These are phyloP conservation scores for Viola odorata DNA, from an alignment of 345 rosid genomes.

Conservation along the genomic window DNA sequence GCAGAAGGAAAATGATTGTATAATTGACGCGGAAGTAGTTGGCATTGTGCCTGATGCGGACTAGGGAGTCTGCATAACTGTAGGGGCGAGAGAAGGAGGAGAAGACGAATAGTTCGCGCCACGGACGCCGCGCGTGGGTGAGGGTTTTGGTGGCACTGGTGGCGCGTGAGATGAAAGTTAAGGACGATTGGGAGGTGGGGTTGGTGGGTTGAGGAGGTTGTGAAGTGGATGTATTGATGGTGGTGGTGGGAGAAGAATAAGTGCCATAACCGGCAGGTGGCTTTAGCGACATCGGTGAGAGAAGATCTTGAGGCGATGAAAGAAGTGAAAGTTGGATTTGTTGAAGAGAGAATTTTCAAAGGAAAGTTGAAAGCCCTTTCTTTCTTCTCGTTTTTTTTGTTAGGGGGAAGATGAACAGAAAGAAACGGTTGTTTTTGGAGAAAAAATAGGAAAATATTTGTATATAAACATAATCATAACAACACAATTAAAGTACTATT, in stretches of 20 bases:
- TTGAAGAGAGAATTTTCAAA: neutral
- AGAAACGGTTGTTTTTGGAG: too few relatives aligned
- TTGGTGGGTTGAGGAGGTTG: conserved; percentile 15
- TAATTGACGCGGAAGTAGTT: conserved; percentile 73
- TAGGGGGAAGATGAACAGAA: neutral
- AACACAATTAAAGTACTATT: too few relatives aligned
- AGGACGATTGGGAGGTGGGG: conserved; percentile 19
- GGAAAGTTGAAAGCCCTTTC: neutral
- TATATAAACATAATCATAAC: too few relatives aligned
- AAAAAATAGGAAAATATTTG: too few relatives aligned
- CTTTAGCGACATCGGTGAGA: conserved; percentile 22
- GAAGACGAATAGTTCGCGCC: conserved; percentile 52
- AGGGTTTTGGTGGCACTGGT: conserved; percentile 40
- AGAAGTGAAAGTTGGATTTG: neutral
- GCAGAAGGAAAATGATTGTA: conserved; percentile 42
- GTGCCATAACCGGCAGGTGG: conserved; percentile 38
- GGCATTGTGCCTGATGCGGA: conserved; percentile 46
- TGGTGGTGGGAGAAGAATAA: conserved; percentile 7
- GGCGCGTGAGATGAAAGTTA: conserved; percentile 46
- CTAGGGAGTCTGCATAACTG: conserved; percentile 47
- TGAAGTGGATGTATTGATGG: conserved; percentile 3
- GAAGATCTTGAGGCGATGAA: neutral
- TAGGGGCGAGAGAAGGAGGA: conserved; percentile 53
- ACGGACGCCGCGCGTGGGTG: conserved; percentile 66
- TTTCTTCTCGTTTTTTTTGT: neutral